A percentile compares a stretch with the other conserved stretches of the same genome.
These are phyloP conservation scores for Kandelia obovata DNA, from an alignment of 345 rosid species.

Conservation along the genomic window DNA sequence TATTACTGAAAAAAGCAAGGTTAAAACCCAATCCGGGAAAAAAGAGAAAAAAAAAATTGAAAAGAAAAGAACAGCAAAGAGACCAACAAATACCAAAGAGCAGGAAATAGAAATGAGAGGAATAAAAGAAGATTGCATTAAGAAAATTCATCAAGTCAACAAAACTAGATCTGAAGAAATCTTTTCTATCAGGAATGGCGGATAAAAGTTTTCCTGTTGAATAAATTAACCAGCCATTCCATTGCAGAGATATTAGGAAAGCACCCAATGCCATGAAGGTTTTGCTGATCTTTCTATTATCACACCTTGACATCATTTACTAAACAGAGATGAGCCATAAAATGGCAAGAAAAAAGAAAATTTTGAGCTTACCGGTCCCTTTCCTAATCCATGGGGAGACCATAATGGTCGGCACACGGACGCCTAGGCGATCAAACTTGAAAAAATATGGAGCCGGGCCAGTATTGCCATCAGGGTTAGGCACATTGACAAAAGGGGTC, in stretches of 20 bases:
- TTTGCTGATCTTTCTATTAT: too few relatives aligned
- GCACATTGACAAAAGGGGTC: slow-evolving; percentile 71
- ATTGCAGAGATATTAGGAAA: too few relatives aligned
- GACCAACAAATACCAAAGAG: not conserved
- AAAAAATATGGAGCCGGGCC: slow-evolving; percentile 92
- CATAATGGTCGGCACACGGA: slow-evolving; percentile 89
- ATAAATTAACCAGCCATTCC: too few relatives aligned
- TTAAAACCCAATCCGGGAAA: too few relatives aligned
- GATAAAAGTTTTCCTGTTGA: too few relatives aligned
- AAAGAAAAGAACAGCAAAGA: not conserved
- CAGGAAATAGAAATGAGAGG: not conserved
- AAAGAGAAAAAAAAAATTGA: not conserved
- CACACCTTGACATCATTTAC: too few relatives aligned
- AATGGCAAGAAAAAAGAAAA: not conserved
- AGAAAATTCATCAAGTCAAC: not conserved
- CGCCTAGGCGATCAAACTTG: slow-evolving; percentile 91
- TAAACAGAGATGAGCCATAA: not conserved
- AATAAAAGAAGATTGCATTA: too few relatives aligned
- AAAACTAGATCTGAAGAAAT: not conserved
- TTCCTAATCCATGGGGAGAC: slow-evolving; percentile 95
- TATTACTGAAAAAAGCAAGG: slow-evolving; percentile 45
- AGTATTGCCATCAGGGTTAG: slow-evolving; percentile 84
- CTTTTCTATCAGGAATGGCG: not conserved
- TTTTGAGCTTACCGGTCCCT: slow-evolving; percentile 62
- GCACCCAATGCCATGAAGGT: too few relatives aligned